A percentile compares a stretch with the other conserved stretches of the same genome.
Evolutionary conservation across 371 early-diverging fungal species (phyloP).

Genomic region (Syncephalis fuscata): DNA sequence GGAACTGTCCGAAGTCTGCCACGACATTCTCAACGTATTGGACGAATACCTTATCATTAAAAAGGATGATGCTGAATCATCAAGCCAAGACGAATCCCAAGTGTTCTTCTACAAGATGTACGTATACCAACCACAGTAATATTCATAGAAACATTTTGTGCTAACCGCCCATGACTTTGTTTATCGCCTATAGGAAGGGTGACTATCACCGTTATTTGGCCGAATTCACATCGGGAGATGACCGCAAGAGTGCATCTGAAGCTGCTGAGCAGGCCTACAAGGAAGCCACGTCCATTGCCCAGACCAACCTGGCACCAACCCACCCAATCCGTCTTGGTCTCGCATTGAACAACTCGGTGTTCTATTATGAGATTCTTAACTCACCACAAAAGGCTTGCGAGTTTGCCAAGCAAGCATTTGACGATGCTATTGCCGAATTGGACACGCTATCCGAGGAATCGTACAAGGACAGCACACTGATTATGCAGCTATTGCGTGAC

Average conservation of each 20-base stretch:
- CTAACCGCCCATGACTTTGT: constrained; percentile 1
- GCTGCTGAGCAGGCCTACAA: constrained; percentile 93
- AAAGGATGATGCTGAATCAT: constrained; percentile 3
- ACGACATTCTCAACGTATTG: constrained; percentile 61
- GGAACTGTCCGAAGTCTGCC: constrained; percentile 64
- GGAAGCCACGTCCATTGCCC: constrained; percentile 89
- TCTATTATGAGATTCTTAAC: constrained; percentile 99
- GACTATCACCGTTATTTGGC: constrained; percentile 99
- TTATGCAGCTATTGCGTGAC: constrained; percentile 99
- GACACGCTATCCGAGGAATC: constrained; percentile 98
- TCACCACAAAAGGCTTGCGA: constrained; percentile 97
- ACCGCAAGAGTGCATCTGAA: constrained; percentile 75
- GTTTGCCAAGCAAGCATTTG: constrained; percentile 98
- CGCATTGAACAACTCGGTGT: constrained; percentile 99
- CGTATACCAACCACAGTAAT: constrained; percentile 1
- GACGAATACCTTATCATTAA: constrained; percentile 52
- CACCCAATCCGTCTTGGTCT: constrained; percentile 99
- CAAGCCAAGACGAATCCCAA: constrained; percentile 55
- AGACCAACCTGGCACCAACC: constrained; percentile 86
- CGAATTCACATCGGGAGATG: constrained; percentile 84
- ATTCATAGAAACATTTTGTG: background rate
- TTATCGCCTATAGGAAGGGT: constrained; percentile 60
- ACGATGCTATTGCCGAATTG: constrained; percentile 99
- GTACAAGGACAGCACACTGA: constrained; percentile 99
- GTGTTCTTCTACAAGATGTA: constrained; percentile 89